These are phyloP conservation scores for Aspergillus pseudoviridinutans DNA, from an alignment of 2,329 filamentous ascomycete genomes.

Conservation along the genomic window DNA sequence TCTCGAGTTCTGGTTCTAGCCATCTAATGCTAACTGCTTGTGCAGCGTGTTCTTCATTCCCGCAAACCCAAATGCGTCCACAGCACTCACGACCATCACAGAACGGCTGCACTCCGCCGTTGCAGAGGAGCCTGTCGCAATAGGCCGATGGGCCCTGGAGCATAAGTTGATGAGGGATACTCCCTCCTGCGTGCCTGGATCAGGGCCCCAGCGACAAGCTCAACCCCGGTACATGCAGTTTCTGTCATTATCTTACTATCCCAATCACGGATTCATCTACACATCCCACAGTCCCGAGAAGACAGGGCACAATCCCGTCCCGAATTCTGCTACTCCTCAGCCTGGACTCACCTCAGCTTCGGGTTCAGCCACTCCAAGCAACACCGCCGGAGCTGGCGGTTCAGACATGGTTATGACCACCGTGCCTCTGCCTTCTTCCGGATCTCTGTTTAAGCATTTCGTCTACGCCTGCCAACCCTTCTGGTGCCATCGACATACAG, in stretches of 20 bases:
- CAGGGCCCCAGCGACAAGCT: conserved; percentile 25
- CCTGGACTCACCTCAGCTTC: neutral
- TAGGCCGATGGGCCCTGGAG: conserved; percentile 39
- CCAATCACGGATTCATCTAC: conserved; percentile 40
- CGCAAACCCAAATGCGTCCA: conserved; percentile 37
- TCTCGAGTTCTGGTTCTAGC: neutral
- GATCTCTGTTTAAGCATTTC: conserved; percentile 38
- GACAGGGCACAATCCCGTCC: conserved; percentile 7
- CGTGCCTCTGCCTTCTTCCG: conserved; percentile 31
- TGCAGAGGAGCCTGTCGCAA: conserved; percentile 30
- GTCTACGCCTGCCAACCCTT: conserved; percentile 39
- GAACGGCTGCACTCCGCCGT: conserved; percentile 37
- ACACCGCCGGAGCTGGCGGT: neutral
- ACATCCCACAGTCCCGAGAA: conserved; percentile 29
- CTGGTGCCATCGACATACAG: conserved; percentile 40
- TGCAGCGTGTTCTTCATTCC: conserved; percentile 42
- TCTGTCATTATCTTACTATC: conserved; percentile 38
- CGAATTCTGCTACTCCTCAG: neutral
- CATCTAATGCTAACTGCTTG: conserved; percentile 9
- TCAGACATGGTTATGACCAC: conserved; percentile 37
- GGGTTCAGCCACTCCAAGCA: conserved; percentile 3
- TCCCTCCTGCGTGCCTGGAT: conserved; percentile 35
- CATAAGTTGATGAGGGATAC: conserved; percentile 44
- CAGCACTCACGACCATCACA: conserved; percentile 30
- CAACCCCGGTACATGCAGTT: conserved; percentile 41